Base-by-base conservation (phyloP, 2,329 filamentous ascomycete genomes). In the Corniculantispora saksenae region DNA sequence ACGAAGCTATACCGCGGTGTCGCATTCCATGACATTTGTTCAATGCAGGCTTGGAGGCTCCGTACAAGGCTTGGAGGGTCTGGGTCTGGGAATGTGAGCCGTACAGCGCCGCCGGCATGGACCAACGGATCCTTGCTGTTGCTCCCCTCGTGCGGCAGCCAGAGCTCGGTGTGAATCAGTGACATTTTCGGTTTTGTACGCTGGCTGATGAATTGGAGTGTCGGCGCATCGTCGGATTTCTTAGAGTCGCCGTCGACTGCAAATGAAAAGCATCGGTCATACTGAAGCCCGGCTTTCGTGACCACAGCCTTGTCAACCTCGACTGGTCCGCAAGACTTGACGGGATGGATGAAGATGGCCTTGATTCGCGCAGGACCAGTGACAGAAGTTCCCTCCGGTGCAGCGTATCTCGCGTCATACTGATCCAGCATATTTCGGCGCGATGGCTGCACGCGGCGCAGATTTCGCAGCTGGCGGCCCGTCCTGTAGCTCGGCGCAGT, bases 141-240 rank as follows among this genome's bases (percentile, higher is more conserved):
- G 27, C 60, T 59, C 0, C n/a, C 5, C 8, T 64, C 48, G 32
- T 43, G 59, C 0, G 68, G 68, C 21, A 69, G 61, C 66, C 66
- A 69, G 7, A 69, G 61, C 17, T 69, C 68, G 7, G 67, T 64
- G 3, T 51, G 56, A 21, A 69, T 69, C 15, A 58, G 66, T 21
- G 66, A 62, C 68, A 69, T 69, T 40, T 43, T 51, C 1, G 68
- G 68, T 50, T 67, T 69, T 0, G 67, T 69, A 32, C 73, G 70
- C 54, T 74, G 73, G 17, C 73, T 74, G 48, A 74, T 66, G 27
- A 74, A 74, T 0, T 68, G 70, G 70, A 72, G 73, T 4, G 61
- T 65, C 0, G 63, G 32, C 0, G 53, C 69, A 0, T 54, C 65
- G 9, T 69, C 67, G 1, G 66, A 50, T 6, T 60, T 73, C 3